Base-by-base conservation (phyloP, 495 filamentous ascomycete genomes). In the Xylaria venustula region DNA sequence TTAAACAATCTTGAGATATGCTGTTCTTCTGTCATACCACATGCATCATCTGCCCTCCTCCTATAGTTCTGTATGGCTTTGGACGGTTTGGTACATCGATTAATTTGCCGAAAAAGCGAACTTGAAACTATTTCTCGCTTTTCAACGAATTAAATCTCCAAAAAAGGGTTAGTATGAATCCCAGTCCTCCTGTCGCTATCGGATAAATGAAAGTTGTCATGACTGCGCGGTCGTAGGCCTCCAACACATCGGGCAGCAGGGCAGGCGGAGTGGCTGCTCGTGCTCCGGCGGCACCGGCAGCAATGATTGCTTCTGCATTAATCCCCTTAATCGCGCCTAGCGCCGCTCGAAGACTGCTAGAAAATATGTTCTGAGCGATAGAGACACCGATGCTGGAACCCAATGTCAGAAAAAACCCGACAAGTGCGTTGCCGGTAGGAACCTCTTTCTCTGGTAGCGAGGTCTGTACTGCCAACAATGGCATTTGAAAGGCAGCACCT, bases 401-500 rank as follows among this genome's bases (percentile, higher is more conserved):
- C 0, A 53, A 19, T 17, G 34, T 53, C 32, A 40, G 7, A 9
- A 40, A 53, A 30, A 53, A 53, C 2, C 30, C 32, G 9, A 53
- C 6, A 6, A 53, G 19, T 3, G 50, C 50, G 34, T 37, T 53
- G 2, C 50, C 50, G 3, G 5, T 25, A 0, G 50, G 50, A 0
- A 40, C 23, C 7, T 53, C 50, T 7, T 53, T 25, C 20, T 26
- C 34, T 5, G 19, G 4, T 2, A 53, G 50, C 8, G 34, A 22
- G 2, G 50, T 22, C 45, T 58, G 44, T 2, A 55, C 52, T 14
- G 41, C 55, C 0, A 58, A 9, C 3, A 58, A 22, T 2, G 44
- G 22, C 22, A 49, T 37, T 19, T 79, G 79, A 69, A 77, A 78
- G 36, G 74, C 76, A 44, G 74, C 65, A 49, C 79, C 79, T 30